Evolutionary conservation across 2,329 filamentous ascomycete genomes (phyloP), one percentile per base, ranked within the genome.

Genomic region (Botryotinia narcissicola): DNA sequence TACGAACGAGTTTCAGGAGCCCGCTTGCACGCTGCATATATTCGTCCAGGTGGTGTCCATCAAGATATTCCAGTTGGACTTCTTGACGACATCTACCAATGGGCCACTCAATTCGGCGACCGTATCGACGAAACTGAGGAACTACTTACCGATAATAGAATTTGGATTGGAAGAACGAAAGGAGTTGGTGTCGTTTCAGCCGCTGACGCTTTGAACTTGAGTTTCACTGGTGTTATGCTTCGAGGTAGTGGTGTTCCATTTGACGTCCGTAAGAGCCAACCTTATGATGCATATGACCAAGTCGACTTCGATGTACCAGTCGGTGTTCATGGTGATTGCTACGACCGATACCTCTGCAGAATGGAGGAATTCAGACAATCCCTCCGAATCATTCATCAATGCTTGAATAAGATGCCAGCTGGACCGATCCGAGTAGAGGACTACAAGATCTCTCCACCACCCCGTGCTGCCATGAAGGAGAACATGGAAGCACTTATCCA

Each of bases 401-500:
- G 97, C 84, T 86, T 99, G 79, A 98, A 99, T 88, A 94, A 99
- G 87, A 99, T 99, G 93, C 95, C 97, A 67, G 88, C 93, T 67
- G 96, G 96, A 42, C 96, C 96, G 70, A 89, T 98, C 82, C 93
- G 95, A 78, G 94, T 98, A 60, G 96, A 99, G 85, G 96, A 99
- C 85, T 99, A 98, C 90, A 99, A 99, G 90, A 90, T 99, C 81
- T 92, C 93, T 4, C 96, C 96, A 35, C 96, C 96, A 75, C 97
- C 96, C n/a, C 91, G 96, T 81, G 88, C 93, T 62, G 96, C 96
- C 81, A 99, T 99, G 96, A 99, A 99, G 89, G 96, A 99, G 90
- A 99, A 99, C 87, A 99, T 99, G 97, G 96, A 99, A 86, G 95
- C 96, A 57, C 89, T 99, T 61, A 99, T 99, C 82, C 96, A 99